These are phyloP conservation scores for Globisporangium alternatum DNA, from an alignment of 352 stramenopile genomes.

Conservation along the genomic window DNA sequence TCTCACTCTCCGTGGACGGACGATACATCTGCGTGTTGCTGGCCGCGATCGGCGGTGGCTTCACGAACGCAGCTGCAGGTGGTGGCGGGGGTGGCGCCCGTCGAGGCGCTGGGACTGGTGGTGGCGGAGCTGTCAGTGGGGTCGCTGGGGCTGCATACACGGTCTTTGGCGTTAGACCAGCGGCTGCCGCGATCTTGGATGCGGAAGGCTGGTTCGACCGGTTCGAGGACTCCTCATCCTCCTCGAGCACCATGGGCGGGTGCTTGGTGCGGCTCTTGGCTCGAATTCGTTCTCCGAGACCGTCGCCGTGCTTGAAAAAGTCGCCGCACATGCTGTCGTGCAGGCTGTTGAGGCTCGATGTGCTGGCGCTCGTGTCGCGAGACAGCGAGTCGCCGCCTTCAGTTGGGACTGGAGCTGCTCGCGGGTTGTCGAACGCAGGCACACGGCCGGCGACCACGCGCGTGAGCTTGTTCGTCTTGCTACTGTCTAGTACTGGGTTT, in stretches of 20 bases:
- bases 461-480: conserved; percentile 9
- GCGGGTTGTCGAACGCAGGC: neutral
- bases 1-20: conserved; percentile 14
- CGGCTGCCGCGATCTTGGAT: neutral
- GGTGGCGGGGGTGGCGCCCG: conserved; percentile 14
- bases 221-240: conserved; percentile 16
- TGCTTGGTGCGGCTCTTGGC: conserved; percentile 9
- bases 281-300: conserved; percentile 14
- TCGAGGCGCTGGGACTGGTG: neutral
- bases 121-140: neutral
- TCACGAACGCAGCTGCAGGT: conserved; percentile 12
- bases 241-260: conserved; percentile 16
- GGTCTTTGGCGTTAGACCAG: neutral
- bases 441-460: conserved; percentile 2
- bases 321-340: conserved; percentile 23
- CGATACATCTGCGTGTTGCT: conserved; percentile 11
- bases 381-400: conserved; percentile 12
- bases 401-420: neutral
- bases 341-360: conserved; percentile 19
- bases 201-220: neutral
- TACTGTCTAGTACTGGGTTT: conserved; percentile 11
- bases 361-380: conserved; percentile 19
- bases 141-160: conserved; percentile 5
- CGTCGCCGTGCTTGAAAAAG: conserved; percentile 18
- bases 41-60: neutral